A percentile compares a stretch with the other conserved stretches of the same genome.
Evolutionary conservation across 768 basidiomycete genomes (phyloP).

Genomic region (Amanita rimosa): DNA sequence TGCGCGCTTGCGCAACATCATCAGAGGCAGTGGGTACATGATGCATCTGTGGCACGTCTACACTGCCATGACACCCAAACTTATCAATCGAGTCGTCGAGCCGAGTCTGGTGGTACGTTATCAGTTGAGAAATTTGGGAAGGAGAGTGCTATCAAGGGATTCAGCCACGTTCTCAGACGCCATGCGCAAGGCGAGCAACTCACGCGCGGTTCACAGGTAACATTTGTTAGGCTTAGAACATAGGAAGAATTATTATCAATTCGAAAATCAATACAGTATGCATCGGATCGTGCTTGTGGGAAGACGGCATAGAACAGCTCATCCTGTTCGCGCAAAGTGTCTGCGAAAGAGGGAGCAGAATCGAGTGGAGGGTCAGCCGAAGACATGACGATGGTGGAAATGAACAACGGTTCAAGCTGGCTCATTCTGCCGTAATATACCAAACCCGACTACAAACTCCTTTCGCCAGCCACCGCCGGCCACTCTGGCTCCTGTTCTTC

Average conservation of each 20-base stretch:
- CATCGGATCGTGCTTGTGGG: constrained; percentile 19
- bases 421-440: not conserved
- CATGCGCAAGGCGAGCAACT: not conserved
- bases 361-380: not conserved
- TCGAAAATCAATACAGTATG: not conserved
- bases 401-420: constrained; percentile 3
- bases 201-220: not conserved
- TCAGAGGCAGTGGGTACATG: not conserved
- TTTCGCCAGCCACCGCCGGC: not conserved
- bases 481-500: constrained; percentile 17
- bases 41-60: not conserved
- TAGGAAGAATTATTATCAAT: not conserved
- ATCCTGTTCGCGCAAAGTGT: constrained; percentile 25
- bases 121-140: constrained; percentile 5
- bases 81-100: not conserved
- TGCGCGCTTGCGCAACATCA: not conserved
- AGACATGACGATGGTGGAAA: not conserved
- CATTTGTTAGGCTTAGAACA: not conserved
- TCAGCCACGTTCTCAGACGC: not conserved
- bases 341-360: constrained; percentile 13
- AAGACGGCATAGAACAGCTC: constrained; percentile 27
- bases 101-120: not conserved
- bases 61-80: not conserved
- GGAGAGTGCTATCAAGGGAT: constrained; percentile 1
- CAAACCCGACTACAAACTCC: not conserved